Percentiles rank a stretch among this genome's conserved stretches.
Conservation (phyloP, 176 grass and related monocot genomes). For the Triticum monococcum region DNA sequence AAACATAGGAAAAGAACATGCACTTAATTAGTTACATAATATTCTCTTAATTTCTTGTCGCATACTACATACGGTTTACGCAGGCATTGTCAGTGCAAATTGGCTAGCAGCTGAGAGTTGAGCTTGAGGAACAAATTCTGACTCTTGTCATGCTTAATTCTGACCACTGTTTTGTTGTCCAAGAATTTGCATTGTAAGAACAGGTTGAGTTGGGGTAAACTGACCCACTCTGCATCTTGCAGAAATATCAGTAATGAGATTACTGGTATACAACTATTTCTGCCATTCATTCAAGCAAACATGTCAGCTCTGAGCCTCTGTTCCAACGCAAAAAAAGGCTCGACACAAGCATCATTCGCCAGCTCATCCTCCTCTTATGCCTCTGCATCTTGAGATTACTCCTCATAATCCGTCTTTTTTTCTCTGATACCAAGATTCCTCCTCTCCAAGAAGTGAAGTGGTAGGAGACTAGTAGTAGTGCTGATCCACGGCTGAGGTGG, state of each 20-base stretch:
- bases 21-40: background rate
- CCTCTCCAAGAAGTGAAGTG: background rate
- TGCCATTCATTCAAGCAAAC: background rate
- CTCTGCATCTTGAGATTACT: conserved; percentile 15
- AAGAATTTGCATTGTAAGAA: background rate
- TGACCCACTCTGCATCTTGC: background rate
- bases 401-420: background rate
- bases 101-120: too few relatives aligned
- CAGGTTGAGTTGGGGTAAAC: background rate
- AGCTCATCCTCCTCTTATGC: background rate
- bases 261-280: background rate
- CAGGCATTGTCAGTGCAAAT: too few relatives aligned
- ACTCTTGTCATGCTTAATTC: background rate
- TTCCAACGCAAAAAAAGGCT: conserved; percentile 11
- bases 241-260: too few relatives aligned
- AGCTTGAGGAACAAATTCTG: background rate
- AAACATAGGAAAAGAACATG: background rate
- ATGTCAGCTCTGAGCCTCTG: background rate
- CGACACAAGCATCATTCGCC: conserved; percentile 36
- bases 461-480: background rate
- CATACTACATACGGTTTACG: too few relatives aligned
- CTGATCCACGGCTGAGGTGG: conserved; percentile 27
- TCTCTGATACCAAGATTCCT: background rate
- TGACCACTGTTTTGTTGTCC: background rate
- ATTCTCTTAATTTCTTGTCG: background rate